Evolutionary conservation across 169 alveolate species (phyloP).

Genomic region (Cryptosporidium ubiquitum): DNA sequence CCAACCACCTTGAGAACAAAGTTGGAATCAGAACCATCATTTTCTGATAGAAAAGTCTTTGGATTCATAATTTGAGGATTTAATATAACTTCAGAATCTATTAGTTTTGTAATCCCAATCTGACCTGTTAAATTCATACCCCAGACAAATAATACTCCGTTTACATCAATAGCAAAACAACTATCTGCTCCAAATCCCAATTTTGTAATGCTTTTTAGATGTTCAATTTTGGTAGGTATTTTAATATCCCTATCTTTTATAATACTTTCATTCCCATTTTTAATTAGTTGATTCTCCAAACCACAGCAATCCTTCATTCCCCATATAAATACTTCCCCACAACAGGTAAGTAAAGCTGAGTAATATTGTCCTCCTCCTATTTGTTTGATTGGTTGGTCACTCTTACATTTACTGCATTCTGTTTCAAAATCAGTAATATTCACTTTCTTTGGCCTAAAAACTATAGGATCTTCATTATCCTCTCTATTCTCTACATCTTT

Average conservation of each 20-base stretch:
- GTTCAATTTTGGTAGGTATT: constrained; percentile 40
- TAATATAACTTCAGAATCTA: constrained; percentile 10
- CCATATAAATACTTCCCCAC: constrained; percentile 84
- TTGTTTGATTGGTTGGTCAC: constrained; percentile 76
- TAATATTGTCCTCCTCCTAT: constrained; percentile 88
- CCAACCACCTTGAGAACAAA: constrained; percentile 31
- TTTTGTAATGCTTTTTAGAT: neutral
- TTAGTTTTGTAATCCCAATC: constrained; percentile 10
- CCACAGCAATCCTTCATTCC: constrained; percentile 82
- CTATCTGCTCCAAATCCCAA: constrained; percentile 67
- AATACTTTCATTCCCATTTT: neutral
- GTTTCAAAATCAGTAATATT: constrained; percentile 8
- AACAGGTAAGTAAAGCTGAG: constrained; percentile 81
- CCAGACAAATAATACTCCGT: constrained; percentile 45
- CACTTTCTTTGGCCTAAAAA: constrained; percentile 30
- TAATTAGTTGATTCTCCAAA: constrained; percentile 36
- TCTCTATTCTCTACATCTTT: neutral
- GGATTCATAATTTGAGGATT: constrained; percentile 55
- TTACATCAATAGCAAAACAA: constrained; percentile 39
- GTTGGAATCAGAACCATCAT: neutral
- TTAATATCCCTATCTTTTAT: constrained; percentile 26
- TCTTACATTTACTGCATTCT: constrained; percentile 41
- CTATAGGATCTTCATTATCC: constrained; percentile 5
- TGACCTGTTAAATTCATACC: constrained; percentile 70
- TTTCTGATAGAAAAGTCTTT: neutral